Evolutionary conservation across 2,329 filamentous ascomycete species (phyloP).

Genomic region (Stachybotrys chartarum): DNA sequence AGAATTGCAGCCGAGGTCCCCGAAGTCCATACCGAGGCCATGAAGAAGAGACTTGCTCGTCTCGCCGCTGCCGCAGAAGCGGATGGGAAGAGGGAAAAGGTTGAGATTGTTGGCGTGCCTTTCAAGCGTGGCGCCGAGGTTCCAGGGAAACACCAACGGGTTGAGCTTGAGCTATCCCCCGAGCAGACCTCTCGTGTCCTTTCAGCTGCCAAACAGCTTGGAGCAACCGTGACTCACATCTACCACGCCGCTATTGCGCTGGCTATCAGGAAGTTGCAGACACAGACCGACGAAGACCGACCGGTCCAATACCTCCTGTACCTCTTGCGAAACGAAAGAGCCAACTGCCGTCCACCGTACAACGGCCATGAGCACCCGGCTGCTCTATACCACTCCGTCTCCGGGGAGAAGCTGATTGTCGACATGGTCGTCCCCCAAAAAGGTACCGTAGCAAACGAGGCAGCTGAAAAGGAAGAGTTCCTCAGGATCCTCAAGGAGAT

Average conservation of each 20-base stretch:
- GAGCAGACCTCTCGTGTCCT: conserved; percentile 11
- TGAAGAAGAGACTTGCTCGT: neutral
- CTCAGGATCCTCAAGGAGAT: conserved; percentile 12
- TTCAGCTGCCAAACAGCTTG: conserved; percentile 7
- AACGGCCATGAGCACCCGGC: conserved; percentile 14
- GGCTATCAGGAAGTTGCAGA: conserved; percentile 17
- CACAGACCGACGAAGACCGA: neutral
- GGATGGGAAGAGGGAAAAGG: neutral
- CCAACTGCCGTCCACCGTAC: conserved; percentile 15
- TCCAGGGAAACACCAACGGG: conserved; percentile 16
- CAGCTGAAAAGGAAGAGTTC: conserved; percentile 12
- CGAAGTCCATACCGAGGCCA: neutral
- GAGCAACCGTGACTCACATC: conserved; percentile 19
- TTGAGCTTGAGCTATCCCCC: conserved; percentile 9
- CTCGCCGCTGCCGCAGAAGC: conserved; percentile 4
- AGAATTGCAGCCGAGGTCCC: conserved; percentile 1
- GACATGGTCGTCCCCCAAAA: conserved; percentile 12
- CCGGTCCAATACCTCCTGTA: conserved; percentile 20
- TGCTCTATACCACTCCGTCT: conserved; percentile 22
- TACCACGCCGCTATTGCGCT: conserved; percentile 26
- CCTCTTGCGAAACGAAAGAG: conserved; percentile 23
- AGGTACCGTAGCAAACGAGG: neutral
- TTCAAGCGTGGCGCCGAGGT: conserved; percentile 7
- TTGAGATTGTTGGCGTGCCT: conserved; percentile 9
- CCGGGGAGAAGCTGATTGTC: conserved; percentile 15